Percentiles rank a stretch among this genome's conserved stretches.
phyloP scores from a whole-genome alignment of 73 alveolate species.

The Paramecium biaurelia region DNA sequence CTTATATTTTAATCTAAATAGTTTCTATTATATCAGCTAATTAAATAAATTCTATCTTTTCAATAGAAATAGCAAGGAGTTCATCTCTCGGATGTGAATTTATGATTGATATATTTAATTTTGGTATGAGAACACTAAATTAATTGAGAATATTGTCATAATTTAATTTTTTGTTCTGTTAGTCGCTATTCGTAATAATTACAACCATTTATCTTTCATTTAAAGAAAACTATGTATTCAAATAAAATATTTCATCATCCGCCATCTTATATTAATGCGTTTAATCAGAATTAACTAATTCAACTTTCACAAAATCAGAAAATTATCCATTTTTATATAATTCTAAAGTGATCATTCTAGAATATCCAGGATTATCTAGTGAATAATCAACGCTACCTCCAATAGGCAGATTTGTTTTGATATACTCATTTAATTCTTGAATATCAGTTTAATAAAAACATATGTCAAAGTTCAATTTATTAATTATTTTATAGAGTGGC shows the following conservation, averaged over 20 bases:
- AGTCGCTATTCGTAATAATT: background rate
- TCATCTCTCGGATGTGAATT: background rate
- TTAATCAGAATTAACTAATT: conserved; percentile 16
- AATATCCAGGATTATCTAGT: background rate
- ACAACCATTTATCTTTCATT: conserved; percentile 10
- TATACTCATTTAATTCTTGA: conserved; percentile 3
- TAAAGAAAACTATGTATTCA: background rate
- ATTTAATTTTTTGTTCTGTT: background rate
- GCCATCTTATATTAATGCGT: background rate
- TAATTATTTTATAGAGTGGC: background rate
- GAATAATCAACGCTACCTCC: background rate
- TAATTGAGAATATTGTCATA: background rate
- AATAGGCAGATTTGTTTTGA: background rate
- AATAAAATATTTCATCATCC: background rate
- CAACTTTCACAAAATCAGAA: conserved; percentile 8
- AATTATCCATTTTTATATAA: conserved; percentile 18
- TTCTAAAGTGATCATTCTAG: background rate
- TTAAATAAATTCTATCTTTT: background rate
- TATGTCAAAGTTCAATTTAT: background rate
- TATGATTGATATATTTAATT: background rate
- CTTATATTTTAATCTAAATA: background rate
- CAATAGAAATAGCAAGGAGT: background rate
- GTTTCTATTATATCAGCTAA: background rate
- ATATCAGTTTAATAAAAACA: conserved; percentile 24
- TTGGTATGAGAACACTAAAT: background rate